Evolutionary conservation across 1,284 basidiomycete species (phyloP).

Genomic region (Apiotrichum mycotoxinovorans): DNA sequence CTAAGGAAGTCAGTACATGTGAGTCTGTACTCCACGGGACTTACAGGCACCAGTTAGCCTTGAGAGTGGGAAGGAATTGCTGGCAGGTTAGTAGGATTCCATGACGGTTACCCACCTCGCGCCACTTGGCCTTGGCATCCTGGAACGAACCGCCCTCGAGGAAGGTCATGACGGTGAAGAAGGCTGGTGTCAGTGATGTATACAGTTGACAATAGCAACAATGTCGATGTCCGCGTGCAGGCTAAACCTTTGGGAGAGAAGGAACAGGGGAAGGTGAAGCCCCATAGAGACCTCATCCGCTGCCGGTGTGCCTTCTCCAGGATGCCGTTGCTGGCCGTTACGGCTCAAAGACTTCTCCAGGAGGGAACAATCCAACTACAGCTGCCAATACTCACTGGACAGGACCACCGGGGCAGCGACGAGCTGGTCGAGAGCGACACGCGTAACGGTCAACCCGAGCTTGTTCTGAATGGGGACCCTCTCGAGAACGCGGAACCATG

Average conservation of each 20-base stretch:
- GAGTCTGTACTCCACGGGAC: slow-evolving; percentile 4
- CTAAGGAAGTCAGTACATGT: slow-evolving; percentile 16
- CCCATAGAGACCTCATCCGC: too few relatives aligned
- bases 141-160: slow-evolving; percentile 50
- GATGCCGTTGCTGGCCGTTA: too few relatives aligned
- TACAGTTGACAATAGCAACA: too few relatives aligned
- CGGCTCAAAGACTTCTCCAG: too few relatives aligned
- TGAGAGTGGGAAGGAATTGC: slow-evolving; percentile 42
- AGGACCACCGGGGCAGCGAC: slow-evolving; percentile 49
- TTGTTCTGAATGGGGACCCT: slow-evolving; percentile 40
- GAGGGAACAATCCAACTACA: too few relatives aligned
- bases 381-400: slow-evolving; percentile 26
- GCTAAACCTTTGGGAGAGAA: too few relatives aligned
- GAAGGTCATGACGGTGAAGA: slow-evolving; percentile 52
- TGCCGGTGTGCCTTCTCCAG: too few relatives aligned
- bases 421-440: slow-evolving; percentile 52
- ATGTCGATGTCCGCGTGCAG: too few relatives aligned
- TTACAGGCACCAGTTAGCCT: slow-evolving; percentile 48
- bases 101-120: slow-evolving; percentile 23
- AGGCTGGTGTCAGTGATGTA: slow-evolving; percentile 29
- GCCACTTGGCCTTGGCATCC: slow-evolving; percentile 48
- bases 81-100: slow-evolving; percentile 9
- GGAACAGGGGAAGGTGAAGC: too few relatives aligned
- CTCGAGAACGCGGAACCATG: slow-evolving; percentile 47
- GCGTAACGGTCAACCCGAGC: slow-evolving; percentile 35